Percentiles rank a stretch among this genome's conserved stretches.
phyloP scores from a whole-genome alignment of 129 eudicot species.

The Helianthus tuberosus region DNA sequence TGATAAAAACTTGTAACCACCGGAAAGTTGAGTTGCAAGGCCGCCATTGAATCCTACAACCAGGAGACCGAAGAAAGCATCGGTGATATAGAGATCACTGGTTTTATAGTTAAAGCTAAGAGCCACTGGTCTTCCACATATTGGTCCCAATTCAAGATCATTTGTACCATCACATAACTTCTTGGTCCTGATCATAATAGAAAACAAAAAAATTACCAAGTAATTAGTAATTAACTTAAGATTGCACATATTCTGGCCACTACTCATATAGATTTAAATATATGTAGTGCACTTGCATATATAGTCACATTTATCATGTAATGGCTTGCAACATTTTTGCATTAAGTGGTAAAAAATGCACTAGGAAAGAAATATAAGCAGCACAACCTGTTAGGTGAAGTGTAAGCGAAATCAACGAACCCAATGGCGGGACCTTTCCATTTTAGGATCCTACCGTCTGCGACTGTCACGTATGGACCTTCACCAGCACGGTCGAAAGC shows the following conservation, averaged over 20 bases:
- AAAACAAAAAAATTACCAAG: neutral
- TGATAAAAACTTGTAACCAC: conserved; percentile 28
- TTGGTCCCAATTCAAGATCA: conserved; percentile 31
- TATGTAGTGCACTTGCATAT: too few relatives aligned
- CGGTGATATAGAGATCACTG: conserved; percentile 32
- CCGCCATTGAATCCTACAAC: conserved; percentile 43
- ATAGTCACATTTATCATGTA: too few relatives aligned
- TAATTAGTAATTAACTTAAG: neutral
- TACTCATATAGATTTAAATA: too few relatives aligned
- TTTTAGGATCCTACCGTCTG: conserved; percentile 51
- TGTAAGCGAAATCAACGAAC: conserved; percentile 41
- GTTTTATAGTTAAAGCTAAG: conserved; percentile 43
- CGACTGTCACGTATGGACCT: conserved; percentile 43
- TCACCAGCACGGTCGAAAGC: conserved; percentile 41
- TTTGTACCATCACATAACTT: conserved; percentile 41
- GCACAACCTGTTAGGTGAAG: conserved; percentile 45
- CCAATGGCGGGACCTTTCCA: conserved; percentile 38
- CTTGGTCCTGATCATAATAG: conserved; percentile 34
- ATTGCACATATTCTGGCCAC: neutral
- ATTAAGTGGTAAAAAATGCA: neutral
- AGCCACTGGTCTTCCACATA: conserved; percentile 44
- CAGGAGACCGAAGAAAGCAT: conserved; percentile 37
- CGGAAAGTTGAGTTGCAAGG: conserved; percentile 32
- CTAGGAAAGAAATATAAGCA: neutral
- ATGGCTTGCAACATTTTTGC: neutral